Percentiles rank a stretch among this genome's conserved stretches.
Evolutionary conservation across 106 monocot genomes (phyloP).

Genomic region (Alisma plantagoaquatica): DNA sequence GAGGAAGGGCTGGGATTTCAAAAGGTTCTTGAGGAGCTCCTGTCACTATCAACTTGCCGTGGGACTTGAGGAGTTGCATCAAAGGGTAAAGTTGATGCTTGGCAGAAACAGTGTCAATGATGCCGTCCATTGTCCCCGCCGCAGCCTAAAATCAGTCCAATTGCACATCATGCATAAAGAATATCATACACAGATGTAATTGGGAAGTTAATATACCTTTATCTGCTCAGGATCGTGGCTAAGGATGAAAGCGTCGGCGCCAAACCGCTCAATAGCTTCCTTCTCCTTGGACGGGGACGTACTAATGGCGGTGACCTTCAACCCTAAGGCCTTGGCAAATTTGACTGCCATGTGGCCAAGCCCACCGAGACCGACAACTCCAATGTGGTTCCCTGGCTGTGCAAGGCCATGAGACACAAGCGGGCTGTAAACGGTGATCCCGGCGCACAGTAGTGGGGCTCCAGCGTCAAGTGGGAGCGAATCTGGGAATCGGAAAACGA

Average conservation of each 20-base stretch:
- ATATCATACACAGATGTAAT: not conserved
- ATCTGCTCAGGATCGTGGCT: not conserved
- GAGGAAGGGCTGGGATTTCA: not conserved
- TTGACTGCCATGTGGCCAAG: conserved; percentile 5
- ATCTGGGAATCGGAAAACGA: conserved; percentile 1
- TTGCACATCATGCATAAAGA: conserved; percentile 4
- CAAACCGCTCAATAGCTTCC: conserved; percentile 1
- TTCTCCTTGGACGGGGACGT: conserved; percentile 1
- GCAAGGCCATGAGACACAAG: not conserved
- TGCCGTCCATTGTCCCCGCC: not conserved
- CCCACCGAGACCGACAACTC: not conserved
- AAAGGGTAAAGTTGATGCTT: conserved; percentile 6
- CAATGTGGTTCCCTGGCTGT: not conserved
- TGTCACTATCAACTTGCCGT: conserved; percentile 7
- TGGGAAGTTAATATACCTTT: not conserved
- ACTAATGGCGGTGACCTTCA: not conserved
- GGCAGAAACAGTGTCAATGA: conserved; percentile 10
- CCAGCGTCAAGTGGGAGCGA: not conserved
- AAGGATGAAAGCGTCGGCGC: not conserved
- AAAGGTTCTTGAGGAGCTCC: conserved; percentile 10
- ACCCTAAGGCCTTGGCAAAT: conserved; percentile 1
- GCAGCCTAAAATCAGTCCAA: conserved; percentile 1
- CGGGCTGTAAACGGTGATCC: conserved; percentile 11
- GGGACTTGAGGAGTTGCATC: conserved; percentile 4
- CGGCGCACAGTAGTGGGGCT: conserved; percentile 10